phyloP scores from a whole-genome alignment of 495 filamentous ascomycete species.

The Friedmanniomyces endolithicus region DNA sequence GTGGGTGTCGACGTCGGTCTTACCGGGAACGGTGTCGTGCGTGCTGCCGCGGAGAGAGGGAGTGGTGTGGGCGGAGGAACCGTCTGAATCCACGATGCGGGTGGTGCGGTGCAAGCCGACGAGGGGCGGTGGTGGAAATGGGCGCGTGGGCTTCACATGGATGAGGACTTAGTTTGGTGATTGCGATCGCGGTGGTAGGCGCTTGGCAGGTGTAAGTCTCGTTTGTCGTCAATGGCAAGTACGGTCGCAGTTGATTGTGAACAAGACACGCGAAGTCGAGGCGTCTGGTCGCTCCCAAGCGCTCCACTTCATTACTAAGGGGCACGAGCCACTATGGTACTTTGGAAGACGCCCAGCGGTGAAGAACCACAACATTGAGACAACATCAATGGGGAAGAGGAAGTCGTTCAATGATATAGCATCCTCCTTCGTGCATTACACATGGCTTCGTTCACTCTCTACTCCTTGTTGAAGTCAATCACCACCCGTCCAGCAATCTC shows the following conservation, averaged over 20 bases:
- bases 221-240: too few species aligned
- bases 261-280: too few species aligned
- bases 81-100: slow-evolving; percentile 13
- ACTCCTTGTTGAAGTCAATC: slow-evolving; percentile 36
- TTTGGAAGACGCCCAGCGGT: too few species aligned
- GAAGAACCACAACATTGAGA: too few species aligned
- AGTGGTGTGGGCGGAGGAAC: slow-evolving; percentile 18
- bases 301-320: too few species aligned
- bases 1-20: slow-evolving; percentile 28
- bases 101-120: neutral
- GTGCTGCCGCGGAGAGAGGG: slow-evolving; percentile 18
- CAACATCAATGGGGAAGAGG: neutral
- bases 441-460: neutral
- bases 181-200: neutral
- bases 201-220: neutral
- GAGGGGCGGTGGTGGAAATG: neutral
- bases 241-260: too few species aligned
- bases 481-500: slow-evolving; percentile 41
- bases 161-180: neutral
- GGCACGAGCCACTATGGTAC: too few species aligned
- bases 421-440: neutral
- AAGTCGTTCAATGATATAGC: neutral
- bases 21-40: slow-evolving; percentile 5
- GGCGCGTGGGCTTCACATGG: neutral
- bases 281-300: too few species aligned